Evolutionary conservation across 2,329 filamentous ascomycete species (phyloP).

Genomic region (Trichothecium roseum): DNA sequence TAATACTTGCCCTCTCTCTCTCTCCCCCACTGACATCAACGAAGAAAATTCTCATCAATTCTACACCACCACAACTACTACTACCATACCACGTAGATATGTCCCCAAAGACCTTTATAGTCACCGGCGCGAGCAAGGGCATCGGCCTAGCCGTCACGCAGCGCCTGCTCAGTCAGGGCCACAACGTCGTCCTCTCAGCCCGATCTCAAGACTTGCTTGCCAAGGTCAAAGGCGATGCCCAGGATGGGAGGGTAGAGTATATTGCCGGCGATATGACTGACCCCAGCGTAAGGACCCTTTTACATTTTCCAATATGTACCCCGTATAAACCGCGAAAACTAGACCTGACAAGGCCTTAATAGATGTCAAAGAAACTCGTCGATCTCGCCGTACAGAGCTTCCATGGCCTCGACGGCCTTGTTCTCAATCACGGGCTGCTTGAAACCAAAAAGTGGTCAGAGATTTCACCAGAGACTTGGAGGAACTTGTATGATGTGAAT

Average conservation of each 20-base stretch:
- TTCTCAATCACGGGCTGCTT: conserved; percentile 81
- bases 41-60: background rate
- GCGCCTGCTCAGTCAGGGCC: conserved; percentile 38
- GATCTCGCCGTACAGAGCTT: conserved; percentile 57
- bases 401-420: conserved; percentile 65
- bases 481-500: conserved; percentile 67
- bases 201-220: conserved; percentile 39
- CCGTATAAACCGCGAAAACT: no score
- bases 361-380: conserved; percentile 52
- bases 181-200: conserved; percentile 51
- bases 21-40: background rate
- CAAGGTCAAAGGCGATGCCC: conserved; percentile 33
- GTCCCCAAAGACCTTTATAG: conserved; percentile 56
- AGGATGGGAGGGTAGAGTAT: conserved; percentile 43
- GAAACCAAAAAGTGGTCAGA: conserved; percentile 66
- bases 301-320: background rate
- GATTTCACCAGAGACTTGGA: conserved; percentile 63
- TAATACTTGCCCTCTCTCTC: no score
- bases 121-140: conserved; percentile 56
- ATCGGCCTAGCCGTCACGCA: conserved; percentile 47
- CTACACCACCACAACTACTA: conserved; percentile 2
- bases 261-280: conserved; percentile 45
- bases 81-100: conserved; percentile 19
- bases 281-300: conserved; percentile 28
- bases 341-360: conserved; percentile 4